These are phyloP conservation scores for Babesia caballi DNA, from an alignment of 169 alveolate species.

Conservation along the genomic window DNA sequence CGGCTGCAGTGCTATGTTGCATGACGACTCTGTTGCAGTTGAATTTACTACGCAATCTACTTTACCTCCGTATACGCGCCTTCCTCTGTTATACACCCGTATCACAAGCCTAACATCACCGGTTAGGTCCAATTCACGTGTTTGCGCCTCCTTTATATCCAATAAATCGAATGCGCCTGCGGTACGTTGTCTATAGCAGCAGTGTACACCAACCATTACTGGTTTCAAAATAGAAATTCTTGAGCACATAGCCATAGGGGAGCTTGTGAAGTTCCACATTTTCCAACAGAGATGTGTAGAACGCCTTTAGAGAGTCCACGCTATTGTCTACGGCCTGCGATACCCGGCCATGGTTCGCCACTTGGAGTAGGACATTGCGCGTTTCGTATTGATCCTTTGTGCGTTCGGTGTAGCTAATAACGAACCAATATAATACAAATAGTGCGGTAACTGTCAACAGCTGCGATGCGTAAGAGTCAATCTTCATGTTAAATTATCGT, in stretches of 20 bases:
- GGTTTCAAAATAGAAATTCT: background rate
- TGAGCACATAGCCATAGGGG: constrained; percentile 30
- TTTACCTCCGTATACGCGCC: constrained; percentile 19
- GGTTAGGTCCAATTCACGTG: background rate
- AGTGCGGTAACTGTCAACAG: background rate
- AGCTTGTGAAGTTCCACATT: constrained; percentile 4
- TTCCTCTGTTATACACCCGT: background rate
- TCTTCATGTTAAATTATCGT: no score
- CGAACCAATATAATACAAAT: background rate
- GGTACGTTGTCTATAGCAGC: background rate
- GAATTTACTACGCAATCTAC: no score
- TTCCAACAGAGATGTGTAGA: constrained; percentile 15
- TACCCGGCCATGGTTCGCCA: background rate
- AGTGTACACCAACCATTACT: background rate
- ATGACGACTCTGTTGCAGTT: constrained; percentile 6
- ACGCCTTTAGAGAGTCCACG: background rate
- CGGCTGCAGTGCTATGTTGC: background rate
- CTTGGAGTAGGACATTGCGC: constrained; percentile 5
- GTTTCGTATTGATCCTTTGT: constrained; percentile 17
- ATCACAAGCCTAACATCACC: constrained; percentile 15
- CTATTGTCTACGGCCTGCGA: constrained; percentile 11
- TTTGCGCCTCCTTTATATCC: background rate
- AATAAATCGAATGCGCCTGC: constrained; percentile 20
- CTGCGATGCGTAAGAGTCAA: background rate
- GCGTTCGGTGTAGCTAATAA: background rate